Conservation (phyloP, 208 protist genomes). For the Leishmania braziliensis region DNA sequence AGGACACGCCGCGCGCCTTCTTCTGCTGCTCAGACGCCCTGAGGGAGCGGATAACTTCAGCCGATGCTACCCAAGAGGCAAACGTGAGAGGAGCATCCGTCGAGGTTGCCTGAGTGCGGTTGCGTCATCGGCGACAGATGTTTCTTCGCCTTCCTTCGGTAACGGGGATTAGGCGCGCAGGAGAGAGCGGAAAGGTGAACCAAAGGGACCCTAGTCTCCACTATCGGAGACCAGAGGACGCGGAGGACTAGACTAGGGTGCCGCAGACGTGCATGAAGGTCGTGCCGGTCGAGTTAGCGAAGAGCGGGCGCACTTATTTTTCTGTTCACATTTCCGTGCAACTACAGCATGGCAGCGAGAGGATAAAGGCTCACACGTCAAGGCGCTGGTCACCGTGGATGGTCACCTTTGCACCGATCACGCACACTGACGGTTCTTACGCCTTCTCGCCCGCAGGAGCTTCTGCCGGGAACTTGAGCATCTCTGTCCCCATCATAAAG, state of each 20-base stretch:
- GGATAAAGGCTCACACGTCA: not conserved
- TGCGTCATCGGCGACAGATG: not conserved
- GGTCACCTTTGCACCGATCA: not conserved
- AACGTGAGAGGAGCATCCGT: not conserved
- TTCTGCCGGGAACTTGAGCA: conserved; percentile 69
- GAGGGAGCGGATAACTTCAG: not conserved
- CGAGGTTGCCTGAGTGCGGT: not conserved
- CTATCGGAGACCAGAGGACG: not conserved
- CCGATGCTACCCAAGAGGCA: not conserved
- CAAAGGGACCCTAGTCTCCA: not conserved
- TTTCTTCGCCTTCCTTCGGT: not conserved
- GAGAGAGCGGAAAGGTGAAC: not conserved
- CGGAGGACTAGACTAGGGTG: not conserved
- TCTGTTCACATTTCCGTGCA: not conserved
- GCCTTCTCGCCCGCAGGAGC: conserved; percentile 32
- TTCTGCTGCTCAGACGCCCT: too few relatives aligned
- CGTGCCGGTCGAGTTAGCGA: not conserved
- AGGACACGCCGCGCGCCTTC: not conserved
- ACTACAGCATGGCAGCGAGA: not conserved
- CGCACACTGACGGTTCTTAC: conserved; percentile 4
- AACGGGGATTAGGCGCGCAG: not conserved
- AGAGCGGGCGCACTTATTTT: not conserved
- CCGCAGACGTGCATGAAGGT: not conserved
- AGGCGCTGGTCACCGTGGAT: not conserved
- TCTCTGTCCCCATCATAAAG: conserved; percentile 89